These are phyloP conservation scores for Cylindrodendrum hubeiense DNA, from an alignment of 2,329 filamentous ascomycete species.

Conservation along the genomic window DNA sequence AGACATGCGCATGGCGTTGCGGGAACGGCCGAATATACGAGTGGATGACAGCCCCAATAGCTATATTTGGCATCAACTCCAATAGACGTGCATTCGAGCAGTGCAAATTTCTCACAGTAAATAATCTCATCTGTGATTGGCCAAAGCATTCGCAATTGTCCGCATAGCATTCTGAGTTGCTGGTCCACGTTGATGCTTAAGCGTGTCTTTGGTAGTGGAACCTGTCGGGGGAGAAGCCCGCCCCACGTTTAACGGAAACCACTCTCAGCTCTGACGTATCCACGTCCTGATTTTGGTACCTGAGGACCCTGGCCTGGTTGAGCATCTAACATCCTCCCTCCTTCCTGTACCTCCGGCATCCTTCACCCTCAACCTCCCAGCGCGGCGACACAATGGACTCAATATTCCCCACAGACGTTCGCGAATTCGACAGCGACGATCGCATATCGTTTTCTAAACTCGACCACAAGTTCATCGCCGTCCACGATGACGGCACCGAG, in stretches of 20 bases:
- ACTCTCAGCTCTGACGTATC: constrained; percentile 41
- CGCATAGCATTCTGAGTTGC: background rate
- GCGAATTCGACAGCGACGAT: constrained; percentile 80
- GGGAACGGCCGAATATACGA: background rate
- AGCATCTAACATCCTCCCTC: constrained; percentile 19
- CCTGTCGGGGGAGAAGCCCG: constrained; percentile 21
- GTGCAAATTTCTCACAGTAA: background rate
- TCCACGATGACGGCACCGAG: constrained; percentile 86
- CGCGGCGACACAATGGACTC: constrained; percentile 45
- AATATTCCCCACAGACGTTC: constrained; percentile 69
- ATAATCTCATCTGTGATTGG: background rate
- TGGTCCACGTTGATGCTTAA: constrained; percentile 10
- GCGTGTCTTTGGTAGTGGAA: constrained; percentile 8
- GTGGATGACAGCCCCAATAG: background rate
- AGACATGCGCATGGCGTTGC: constrained; percentile 25
- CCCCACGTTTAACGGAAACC: constrained; percentile 29
- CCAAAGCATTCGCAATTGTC: background rate
- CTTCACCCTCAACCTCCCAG: background rate
- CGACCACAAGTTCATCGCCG: constrained; percentile 85
- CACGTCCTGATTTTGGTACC: constrained; percentile 23
- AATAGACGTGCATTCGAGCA: background rate
- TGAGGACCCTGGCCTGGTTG: constrained; percentile 28
- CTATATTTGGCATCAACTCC: background rate
- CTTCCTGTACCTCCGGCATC: constrained; percentile 1
- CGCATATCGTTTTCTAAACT: constrained; percentile 90